Conservation (phyloP, 805 yeast genomes). For the Diddensiella santjacobensis region DNA sequence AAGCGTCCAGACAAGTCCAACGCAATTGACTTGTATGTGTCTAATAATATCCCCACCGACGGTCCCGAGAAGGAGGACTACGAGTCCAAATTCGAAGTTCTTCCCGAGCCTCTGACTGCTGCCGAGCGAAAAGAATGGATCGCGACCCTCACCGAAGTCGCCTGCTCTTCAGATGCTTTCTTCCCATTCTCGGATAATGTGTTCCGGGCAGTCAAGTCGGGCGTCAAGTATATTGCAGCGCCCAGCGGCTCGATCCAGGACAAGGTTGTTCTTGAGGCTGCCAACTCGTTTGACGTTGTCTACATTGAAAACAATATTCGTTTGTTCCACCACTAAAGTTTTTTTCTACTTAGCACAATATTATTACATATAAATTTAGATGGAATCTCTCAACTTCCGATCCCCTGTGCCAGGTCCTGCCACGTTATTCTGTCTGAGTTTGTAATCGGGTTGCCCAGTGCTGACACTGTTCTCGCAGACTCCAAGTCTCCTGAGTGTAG, state of each 20-base stretch:
- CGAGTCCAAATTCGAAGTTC: slow-evolving; percentile 76
- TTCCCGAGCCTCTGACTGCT: slow-evolving; percentile 79
- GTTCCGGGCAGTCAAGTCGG: slow-evolving; percentile 94
- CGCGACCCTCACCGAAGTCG: slow-evolving; percentile 72
- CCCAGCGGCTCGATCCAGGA: slow-evolving; percentile 98
- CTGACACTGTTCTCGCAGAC: slow-evolving; percentile 8
- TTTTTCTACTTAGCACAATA: not conserved
- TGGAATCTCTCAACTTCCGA: not conserved
- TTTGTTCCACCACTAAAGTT: slow-evolving; percentile 84
- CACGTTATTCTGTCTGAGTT: slow-evolving; percentile 7
- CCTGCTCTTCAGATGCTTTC: slow-evolving; percentile 95
- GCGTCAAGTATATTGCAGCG: slow-evolving; percentile 94
- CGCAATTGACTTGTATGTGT: slow-evolving; percentile 91
- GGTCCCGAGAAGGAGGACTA: slow-evolving; percentile 94
- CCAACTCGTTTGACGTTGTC: slow-evolving; percentile 84
- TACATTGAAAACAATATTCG: slow-evolving; percentile 97
- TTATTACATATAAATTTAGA: not conserved
- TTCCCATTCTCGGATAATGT: slow-evolving; percentile 99
- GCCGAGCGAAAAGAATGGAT: slow-evolving; percentile 89
- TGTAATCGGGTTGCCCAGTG: slow-evolving; percentile 4
- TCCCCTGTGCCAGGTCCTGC: slow-evolving; percentile 12
- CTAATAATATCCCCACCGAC: slow-evolving; percentile 82
- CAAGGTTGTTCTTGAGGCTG: slow-evolving; percentile 92
- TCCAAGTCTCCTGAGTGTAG: slow-evolving; percentile 19
- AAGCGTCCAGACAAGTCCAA: slow-evolving; percentile 98